Percentiles rank a stretch among this genome's conserved stretches.
phyloP scores from a whole-genome alignment of 768 basidiomycete genomes.

The Podaxis sp. region DNA sequence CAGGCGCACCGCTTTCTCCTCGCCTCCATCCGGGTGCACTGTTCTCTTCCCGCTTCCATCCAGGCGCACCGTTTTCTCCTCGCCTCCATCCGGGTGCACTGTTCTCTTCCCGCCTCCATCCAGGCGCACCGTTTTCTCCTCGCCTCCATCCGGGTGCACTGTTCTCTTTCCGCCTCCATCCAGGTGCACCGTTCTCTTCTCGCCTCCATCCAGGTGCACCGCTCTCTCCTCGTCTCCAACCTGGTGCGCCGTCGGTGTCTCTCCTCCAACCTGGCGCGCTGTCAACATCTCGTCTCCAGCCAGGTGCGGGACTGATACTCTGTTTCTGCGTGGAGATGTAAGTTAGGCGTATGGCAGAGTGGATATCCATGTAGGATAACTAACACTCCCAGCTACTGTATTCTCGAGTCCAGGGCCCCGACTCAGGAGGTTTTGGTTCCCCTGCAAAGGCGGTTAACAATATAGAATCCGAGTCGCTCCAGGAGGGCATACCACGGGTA shows the following conservation, averaged over 20 bases:
- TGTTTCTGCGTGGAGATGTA: neutral
- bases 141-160: too few species aligned
- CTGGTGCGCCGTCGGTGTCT: neutral
- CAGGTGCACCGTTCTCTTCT: neutral
- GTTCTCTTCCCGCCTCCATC: too few species aligned
- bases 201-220: neutral
- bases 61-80: too few species aligned
- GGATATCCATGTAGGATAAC: neutral
- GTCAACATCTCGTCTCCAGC: neutral
- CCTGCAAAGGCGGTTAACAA: neutral
- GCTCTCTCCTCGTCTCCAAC: neutral
- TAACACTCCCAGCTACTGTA: neutral
- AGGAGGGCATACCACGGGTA: conserved; percentile 2
- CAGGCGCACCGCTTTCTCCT: too few species aligned
- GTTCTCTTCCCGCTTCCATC: too few species aligned
- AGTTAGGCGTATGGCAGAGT: neutral
- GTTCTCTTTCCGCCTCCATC: neutral
- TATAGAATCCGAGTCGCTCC: neutral
- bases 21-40: neutral
- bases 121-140: too few species aligned
- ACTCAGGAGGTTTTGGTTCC: neutral
- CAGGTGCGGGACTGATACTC: neutral
- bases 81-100: too few species aligned
- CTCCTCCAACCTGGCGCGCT: conserved; percentile 4
- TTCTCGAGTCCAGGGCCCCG: neutral